Percentiles rank a stretch among this genome's conserved stretches.
Evolutionary conservation across 345 rosid genomes (phyloP).

Genomic region (Psidium friedrichsthalianum): DNA sequence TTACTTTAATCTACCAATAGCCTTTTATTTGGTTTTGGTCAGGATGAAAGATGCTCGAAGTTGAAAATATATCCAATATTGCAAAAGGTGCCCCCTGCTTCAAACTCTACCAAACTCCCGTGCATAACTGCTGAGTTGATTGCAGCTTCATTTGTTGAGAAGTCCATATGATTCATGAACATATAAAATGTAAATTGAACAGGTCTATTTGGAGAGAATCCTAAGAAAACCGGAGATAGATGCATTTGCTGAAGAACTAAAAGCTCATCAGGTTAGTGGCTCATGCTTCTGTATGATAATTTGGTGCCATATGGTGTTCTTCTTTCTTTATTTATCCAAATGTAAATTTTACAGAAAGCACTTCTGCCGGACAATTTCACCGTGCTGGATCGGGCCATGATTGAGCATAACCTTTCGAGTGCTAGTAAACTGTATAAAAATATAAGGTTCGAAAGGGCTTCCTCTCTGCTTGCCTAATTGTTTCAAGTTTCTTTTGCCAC

Average conservation of each 20-base stretch:
- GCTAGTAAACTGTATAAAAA: constrained; percentile 97
- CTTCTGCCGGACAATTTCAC: constrained; percentile 85
- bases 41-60: constrained; percentile 97
- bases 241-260: constrained; percentile 84
- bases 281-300: neutral
- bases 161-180: neutral
- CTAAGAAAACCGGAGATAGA: constrained; percentile 93
- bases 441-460: constrained; percentile 45
- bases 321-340: neutral
- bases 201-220: constrained; percentile 96
- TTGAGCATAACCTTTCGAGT: constrained; percentile 94
- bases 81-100: constrained; percentile 56
- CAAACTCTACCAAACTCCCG: neutral
- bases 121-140: neutral
- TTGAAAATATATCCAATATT: constrained; percentile 88
- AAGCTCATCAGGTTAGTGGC: constrained; percentile 77
- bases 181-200: constrained; percentile 6
- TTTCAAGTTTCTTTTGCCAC: neutral
- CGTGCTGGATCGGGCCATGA: constrained; percentile 93
- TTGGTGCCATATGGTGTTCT: neutral
- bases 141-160: neutral
- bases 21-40: constrained; percentile 16
- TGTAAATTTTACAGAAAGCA: constrained; percentile 63
- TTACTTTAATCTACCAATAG: neutral
- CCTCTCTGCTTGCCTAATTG: neutral